phyloP scores from a whole-genome alignment of 768 basidiomycete genomes.

The Lactarius psammicola region DNA sequence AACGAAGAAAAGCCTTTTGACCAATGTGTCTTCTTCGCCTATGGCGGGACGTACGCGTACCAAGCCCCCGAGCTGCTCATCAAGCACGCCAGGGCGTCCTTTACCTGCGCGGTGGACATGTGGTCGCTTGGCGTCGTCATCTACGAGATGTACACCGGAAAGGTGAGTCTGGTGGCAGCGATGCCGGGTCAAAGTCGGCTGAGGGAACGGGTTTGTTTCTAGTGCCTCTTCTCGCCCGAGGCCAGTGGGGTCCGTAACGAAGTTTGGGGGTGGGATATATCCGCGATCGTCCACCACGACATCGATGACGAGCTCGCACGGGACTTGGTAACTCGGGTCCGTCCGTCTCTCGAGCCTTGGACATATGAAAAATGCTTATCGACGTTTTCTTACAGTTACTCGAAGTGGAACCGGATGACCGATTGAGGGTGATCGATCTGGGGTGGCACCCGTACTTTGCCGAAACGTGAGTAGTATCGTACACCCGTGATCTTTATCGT shows the following conservation, averaged over 20 bases:
- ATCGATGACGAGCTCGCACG: conserved; percentile 3
- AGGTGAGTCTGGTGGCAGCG: not conserved
- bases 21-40: conserved; percentile 4
- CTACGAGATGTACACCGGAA: conserved; percentile 17
- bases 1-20: not conserved
- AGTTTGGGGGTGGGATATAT: conserved; percentile 21
- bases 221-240: conserved; percentile 20
- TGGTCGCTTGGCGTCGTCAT: conserved; percentile 24
- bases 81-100: not conserved
- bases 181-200: too few relatives aligned
- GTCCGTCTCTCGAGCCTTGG: not conserved
- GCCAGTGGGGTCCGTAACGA: conserved; percentile 11
- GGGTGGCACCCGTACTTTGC: conserved; percentile 1
- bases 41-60: conserved; percentile 25
- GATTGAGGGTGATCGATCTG: conserved; percentile 8
- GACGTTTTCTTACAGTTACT: conserved; percentile 6
- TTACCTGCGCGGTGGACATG: conserved; percentile 25
- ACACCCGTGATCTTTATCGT: not conserved
- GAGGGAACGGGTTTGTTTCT: not conserved
- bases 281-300: conserved; percentile 4
- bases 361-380: not conserved
- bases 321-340: conserved; percentile 13
- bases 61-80: conserved; percentile 26
- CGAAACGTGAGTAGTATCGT: not conserved
- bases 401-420: conserved; percentile 8